Evolutionary conservation across 2,329 filamentous ascomycete species (phyloP).

Genomic region (Xylaria polymorpha): DNA sequence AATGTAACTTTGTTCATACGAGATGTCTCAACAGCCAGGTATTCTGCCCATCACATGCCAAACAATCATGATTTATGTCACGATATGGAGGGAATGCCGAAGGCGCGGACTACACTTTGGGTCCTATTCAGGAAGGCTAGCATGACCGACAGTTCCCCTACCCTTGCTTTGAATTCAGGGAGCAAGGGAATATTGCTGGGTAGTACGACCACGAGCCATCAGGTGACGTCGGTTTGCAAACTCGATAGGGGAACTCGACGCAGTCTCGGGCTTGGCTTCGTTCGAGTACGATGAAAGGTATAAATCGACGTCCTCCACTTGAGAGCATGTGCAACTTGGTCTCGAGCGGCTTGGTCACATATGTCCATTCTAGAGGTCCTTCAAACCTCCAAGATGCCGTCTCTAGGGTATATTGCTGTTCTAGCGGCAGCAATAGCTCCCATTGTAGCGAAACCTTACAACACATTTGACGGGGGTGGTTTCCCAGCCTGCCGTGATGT

Average conservation of each 20-base stretch:
- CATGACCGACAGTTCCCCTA: not conserved
- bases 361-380: not conserved
- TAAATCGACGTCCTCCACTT: slow-evolving; percentile 11
- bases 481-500: slow-evolving; percentile 61
- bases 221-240: slow-evolving; percentile 14
- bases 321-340: not conserved
- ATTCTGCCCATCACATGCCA: slow-evolving; percentile 30
- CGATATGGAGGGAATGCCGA: slow-evolving; percentile 19
- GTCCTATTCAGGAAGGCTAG: slow-evolving; percentile 10
- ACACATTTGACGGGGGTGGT: slow-evolving; percentile 63
- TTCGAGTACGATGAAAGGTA: slow-evolving; percentile 2
- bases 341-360: not conserved
- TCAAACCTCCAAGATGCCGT: slow-evolving; percentile 37
- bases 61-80: not conserved
- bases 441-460: slow-evolving; percentile 52
- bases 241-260: not conserved
- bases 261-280: not conserved
- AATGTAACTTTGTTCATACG: slow-evolving; percentile 6
- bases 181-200: slow-evolving; percentile 8
- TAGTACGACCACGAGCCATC: slow-evolving; percentile 3
- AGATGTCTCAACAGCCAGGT: not conserved
- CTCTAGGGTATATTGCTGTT: slow-evolving; percentile 35
- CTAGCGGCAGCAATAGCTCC: slow-evolving; percentile 26
- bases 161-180: not conserved
- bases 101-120: not conserved